phyloP scores from a whole-genome alignment of 2,329 filamentous ascomycete species.

The Alternaria infectoria region DNA sequence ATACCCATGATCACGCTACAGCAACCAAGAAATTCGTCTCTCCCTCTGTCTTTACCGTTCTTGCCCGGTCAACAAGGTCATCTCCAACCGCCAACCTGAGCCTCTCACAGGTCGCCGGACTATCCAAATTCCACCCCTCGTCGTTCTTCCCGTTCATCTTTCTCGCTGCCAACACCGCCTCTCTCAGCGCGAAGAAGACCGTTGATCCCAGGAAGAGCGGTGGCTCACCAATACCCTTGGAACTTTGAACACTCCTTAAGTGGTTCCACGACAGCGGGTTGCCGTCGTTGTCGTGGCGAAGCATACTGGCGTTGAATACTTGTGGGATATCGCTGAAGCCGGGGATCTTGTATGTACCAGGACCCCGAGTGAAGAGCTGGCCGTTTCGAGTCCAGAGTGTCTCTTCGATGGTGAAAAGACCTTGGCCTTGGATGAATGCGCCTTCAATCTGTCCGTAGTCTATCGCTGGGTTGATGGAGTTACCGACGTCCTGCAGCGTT shows the following conservation, averaged over 20 bases:
- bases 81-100: constrained; percentile 80
- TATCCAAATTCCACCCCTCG: constrained; percentile 67
- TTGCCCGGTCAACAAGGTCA: constrained; percentile 74
- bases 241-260: constrained; percentile 81
- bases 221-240: constrained; percentile 76
- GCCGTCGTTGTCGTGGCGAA: constrained; percentile 67
- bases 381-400: constrained; percentile 71
- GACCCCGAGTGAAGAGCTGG: constrained; percentile 67
- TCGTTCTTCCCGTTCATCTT: constrained; percentile 49
- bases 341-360: constrained; percentile 82
- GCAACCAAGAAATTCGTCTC: constrained; percentile 56
- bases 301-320: constrained; percentile 78
- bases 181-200: constrained; percentile 86
- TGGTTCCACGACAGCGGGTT: constrained; percentile 75
- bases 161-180: constrained; percentile 77
- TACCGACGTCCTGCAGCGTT: constrained; percentile 70
- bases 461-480: constrained; percentile 77
- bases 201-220: constrained; percentile 79
- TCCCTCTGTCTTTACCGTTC: constrained; percentile 71
- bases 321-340: constrained; percentile 88
- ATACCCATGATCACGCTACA: constrained; percentile 24
- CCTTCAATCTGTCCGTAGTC: constrained; percentile 85
- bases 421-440: constrained; percentile 79
- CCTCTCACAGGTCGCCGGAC: constrained; percentile 81
- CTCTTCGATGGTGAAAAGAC: constrained; percentile 79